Evolutionary conservation across 2,329 filamentous ascomycete species (phyloP).

Genomic region (Waltergamsia citrina): DNA sequence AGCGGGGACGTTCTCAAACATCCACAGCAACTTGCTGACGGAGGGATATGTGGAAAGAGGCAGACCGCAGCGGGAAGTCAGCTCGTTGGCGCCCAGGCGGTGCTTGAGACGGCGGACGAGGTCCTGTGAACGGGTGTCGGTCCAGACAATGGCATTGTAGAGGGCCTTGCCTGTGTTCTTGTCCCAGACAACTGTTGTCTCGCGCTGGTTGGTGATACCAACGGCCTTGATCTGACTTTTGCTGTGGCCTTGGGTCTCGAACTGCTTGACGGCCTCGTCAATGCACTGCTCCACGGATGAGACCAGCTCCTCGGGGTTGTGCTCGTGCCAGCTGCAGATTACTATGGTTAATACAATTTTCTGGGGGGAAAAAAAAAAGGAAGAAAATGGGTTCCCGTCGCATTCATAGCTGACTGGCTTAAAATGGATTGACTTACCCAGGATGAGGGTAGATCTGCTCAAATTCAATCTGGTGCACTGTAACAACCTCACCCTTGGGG

Average conservation of each 20-base stretch:
- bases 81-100: slow-evolving; percentile 54
- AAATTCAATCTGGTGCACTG: slow-evolving; percentile 68
- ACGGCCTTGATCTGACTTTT: slow-evolving; percentile 62
- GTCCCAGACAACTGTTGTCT: slow-evolving; percentile 77
- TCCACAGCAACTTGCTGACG: slow-evolving; percentile 68
- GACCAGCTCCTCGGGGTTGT: slow-evolving; percentile 68
- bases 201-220: slow-evolving; percentile 77
- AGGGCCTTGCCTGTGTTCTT: slow-evolving; percentile 65
- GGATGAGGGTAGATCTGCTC: slow-evolving; percentile 65
- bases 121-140: slow-evolving; percentile 66
- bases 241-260: slow-evolving; percentile 58
- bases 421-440: slow-evolving; percentile 56
- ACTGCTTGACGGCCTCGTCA: slow-evolving; percentile 60
- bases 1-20: slow-evolving; percentile 57
- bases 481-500: slow-evolving; percentile 61
- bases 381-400: no score
- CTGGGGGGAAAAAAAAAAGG: no score
- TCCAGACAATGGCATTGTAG: slow-evolving; percentile 78
- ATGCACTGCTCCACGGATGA: slow-evolving; percentile 67
- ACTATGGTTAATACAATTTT: not conserved
- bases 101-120: slow-evolving; percentile 65
- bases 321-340: slow-evolving; percentile 88
- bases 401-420: no score
- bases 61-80: slow-evolving; percentile 61
- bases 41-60: slow-evolving; percentile 79